Evolutionary conservation across 2,329 filamentous ascomycete genomes (phyloP).

Genomic region (Ceratocystis alfenasii): DNA sequence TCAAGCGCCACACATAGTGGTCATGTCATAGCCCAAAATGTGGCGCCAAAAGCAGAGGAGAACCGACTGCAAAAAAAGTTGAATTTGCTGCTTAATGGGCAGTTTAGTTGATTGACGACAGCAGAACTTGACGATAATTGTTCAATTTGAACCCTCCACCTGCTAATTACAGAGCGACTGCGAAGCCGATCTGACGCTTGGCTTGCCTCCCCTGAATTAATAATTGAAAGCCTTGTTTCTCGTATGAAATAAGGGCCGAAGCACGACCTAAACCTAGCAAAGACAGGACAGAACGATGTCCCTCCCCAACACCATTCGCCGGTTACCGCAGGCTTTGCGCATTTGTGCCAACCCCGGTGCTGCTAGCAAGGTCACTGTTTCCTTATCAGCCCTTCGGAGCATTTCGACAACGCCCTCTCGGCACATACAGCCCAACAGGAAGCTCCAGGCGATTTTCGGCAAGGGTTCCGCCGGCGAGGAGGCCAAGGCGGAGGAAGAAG

Average conservation of each 20-base stretch:
- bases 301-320: slow-evolving; percentile 29
- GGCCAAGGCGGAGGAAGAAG: slow-evolving; percentile 15
- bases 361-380: slow-evolving; percentile 15
- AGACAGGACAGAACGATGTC: slow-evolving; percentile 7
- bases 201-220: not conserved
- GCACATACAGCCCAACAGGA: slow-evolving; percentile 4
- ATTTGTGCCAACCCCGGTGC: slow-evolving; percentile 28
- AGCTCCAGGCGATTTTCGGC: slow-evolving; percentile 24
- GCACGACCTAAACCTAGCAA: not conserved
- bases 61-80: slow-evolving; percentile 14
- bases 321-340: slow-evolving; percentile 33
- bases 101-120: not conserved
- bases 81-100: not conserved
- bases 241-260: no score
- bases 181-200: not conserved
- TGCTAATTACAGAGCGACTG: not conserved
- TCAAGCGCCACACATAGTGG: not conserved
- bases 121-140: not conserved
- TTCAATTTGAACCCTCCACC: not conserved
- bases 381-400: not conserved
- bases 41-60: slow-evolving; percentile 4
- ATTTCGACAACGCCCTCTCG: slow-evolving; percentile 1
- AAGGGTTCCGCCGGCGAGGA: slow-evolving; percentile 20
- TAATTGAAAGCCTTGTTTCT: no score
- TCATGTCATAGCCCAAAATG: not conserved